phyloP scores from a whole-genome alignment of 2,329 filamentous ascomycete species.

The Scedosporium dehoogii region DNA sequence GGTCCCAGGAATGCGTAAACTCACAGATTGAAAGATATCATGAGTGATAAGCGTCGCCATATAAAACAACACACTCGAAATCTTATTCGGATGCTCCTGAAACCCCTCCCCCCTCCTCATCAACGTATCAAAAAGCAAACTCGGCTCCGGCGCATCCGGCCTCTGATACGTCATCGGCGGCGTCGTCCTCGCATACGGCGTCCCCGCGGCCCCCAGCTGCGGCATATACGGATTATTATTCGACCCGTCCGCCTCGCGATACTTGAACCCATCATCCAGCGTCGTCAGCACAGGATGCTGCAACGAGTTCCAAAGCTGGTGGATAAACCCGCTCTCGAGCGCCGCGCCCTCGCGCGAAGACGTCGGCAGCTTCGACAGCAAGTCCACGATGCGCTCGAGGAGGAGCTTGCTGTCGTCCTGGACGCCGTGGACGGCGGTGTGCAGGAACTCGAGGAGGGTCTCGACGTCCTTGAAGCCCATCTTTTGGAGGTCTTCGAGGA shows the following conservation, averaged over 20 bases:
- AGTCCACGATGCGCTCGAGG: conserved; percentile 11
- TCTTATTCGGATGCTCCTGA: conserved; percentile 24
- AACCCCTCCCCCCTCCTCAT: conserved; percentile 10
- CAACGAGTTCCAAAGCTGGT: conserved; percentile 12
- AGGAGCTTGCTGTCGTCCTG: conserved; percentile 11
- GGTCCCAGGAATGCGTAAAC: too few species aligned
- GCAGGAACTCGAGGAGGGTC: conserved; percentile 11
- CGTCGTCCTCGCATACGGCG: conserved; percentile 11
- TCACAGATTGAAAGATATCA: conserved; percentile 28
- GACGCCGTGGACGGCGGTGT: conserved; percentile 8
- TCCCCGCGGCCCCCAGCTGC: conserved; percentile 11
- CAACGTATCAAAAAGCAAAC: conserved; percentile 13
- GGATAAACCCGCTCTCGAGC: conserved; percentile 11
- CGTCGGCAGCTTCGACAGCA: conserved; percentile 11
- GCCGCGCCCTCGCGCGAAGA: conserved; percentile 10
- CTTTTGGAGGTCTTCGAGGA: conserved; percentile 11
- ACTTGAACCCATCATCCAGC: conserved; percentile 11
- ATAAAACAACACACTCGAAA: conserved; percentile 34
- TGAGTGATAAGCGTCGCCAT: conserved; percentile 38
- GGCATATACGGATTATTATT: conserved; percentile 12
- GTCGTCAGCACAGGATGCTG: conserved; percentile 13
- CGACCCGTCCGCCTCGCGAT: conserved; percentile 13
- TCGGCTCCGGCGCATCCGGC: conserved; percentile 11
- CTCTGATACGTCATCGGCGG: conserved; percentile 11
- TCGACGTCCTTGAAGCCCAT: conserved; percentile 13